A percentile compares a stretch with the other conserved stretches of the same genome.
These are phyloP conservation scores for Xylaria arbuscula DNA, from an alignment of 2,329 filamentous ascomycete genomes.

Conservation along the genomic window DNA sequence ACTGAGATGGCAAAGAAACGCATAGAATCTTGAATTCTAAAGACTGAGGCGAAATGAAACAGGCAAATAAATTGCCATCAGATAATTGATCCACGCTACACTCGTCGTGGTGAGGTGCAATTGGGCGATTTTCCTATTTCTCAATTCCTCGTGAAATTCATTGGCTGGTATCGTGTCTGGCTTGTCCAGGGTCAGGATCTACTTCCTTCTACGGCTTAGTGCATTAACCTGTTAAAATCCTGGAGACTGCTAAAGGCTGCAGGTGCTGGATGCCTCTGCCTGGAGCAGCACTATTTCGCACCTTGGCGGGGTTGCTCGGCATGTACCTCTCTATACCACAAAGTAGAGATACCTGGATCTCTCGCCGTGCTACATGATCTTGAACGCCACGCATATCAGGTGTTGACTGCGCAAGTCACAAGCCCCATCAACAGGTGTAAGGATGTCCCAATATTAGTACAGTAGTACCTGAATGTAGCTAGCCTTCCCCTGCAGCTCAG, in stretches of 20 bases:
- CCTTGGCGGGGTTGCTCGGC: constrained; percentile 10
- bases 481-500: constrained; percentile 7
- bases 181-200: constrained; percentile 1
- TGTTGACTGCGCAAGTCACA: constrained; percentile 48
- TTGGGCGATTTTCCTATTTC: constrained; percentile 39
- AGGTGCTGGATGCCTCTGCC: background rate
- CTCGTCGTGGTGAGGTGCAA: constrained; percentile 37
- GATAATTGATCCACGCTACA: constrained; percentile 28
- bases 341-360: constrained; percentile 44
- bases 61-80: constrained; percentile 10
- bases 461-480: constrained; percentile 4
- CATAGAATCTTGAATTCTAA: constrained; percentile 26
- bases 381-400: constrained; percentile 41
- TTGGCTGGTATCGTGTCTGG: constrained; percentile 22
- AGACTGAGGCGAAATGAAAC: constrained; percentile 29
- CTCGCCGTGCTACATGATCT: constrained; percentile 38
- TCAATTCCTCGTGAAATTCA: constrained; percentile 19
- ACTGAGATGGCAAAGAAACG: constrained; percentile 37
- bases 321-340: constrained; percentile 33
- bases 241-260: background rate
- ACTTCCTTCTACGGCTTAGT: constrained; percentile 21
- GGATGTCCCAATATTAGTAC: constrained; percentile 36
- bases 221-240: background rate
- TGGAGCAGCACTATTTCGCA: background rate
- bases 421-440: constrained; percentile 35